phyloP scores from a whole-genome alignment of 2,329 filamentous ascomycete genomes.

The Monilinia fructigena region DNA sequence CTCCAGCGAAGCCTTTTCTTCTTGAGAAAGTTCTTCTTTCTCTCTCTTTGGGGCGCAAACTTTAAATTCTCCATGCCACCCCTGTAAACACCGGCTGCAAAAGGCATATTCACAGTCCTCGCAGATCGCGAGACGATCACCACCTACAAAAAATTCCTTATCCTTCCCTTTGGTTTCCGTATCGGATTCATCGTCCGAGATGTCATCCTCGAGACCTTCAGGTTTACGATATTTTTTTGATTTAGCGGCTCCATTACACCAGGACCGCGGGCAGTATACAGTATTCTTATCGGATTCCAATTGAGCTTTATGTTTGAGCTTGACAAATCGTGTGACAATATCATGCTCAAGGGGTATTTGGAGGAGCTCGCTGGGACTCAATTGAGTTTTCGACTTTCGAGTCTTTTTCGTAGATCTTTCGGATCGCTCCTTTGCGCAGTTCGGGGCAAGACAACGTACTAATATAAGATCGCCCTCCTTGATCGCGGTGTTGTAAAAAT shows the following conservation, averaged over 20 bases:
- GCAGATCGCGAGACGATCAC: conserved; percentile 76
- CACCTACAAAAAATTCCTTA: conserved; percentile 36
- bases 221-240: conserved; percentile 73
- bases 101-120: conserved; percentile 89
- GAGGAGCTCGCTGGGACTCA: conserved; percentile 81
- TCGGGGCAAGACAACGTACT: conserved; percentile 77
- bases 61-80: conserved; percentile 89
- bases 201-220: conserved; percentile 59
- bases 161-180: conserved; percentile 35
- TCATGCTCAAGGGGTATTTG: conserved; percentile 71
- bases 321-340: conserved; percentile 80
- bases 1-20: conserved; percentile 82
- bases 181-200: conserved; percentile 54
- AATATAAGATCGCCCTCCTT: conserved; percentile 75
- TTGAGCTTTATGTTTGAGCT: conserved; percentile 87
- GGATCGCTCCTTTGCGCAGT: conserved; percentile 66
- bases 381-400: conserved; percentile 62
- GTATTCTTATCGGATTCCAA: conserved; percentile 90
- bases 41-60: conserved; percentile 67
- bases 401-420: conserved; percentile 44
- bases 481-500: conserved; percentile 88
- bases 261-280: conserved; percentile 85
- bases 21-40: conserved; percentile 70
- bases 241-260: conserved; percentile 86
- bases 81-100: conserved; percentile 65